Percentiles rank a stretch among this genome's conserved stretches.
Evolutionary conservation across 306 rosid species (phyloP).

Genomic region (Cucurbita argyrosperma): DNA sequence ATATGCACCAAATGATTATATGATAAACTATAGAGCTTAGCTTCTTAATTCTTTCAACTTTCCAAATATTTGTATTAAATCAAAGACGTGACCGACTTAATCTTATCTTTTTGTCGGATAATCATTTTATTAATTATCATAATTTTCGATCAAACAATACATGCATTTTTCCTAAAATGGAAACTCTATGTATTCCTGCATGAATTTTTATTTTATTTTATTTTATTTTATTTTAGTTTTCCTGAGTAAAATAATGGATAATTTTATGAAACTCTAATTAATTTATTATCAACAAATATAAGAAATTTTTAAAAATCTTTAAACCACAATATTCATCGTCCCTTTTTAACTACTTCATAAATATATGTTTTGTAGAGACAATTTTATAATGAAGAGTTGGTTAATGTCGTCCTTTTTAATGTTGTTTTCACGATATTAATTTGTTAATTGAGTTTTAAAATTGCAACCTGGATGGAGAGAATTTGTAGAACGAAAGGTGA

Average conservation of each 20-base stretch:
- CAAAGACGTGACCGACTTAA: slow-evolving; percentile 3
- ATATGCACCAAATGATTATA: slow-evolving; percentile 1
- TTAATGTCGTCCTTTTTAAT: background rate
- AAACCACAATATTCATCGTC: background rate
- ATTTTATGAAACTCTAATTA: too few species aligned
- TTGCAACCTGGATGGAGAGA: background rate
- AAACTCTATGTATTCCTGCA: background rate
- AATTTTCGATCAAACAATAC: background rate
- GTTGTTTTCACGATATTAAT: background rate
- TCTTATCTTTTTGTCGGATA: slow-evolving; percentile 1
- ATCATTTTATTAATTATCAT: background rate
- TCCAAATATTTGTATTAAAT: background rate
- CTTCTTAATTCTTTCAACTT: background rate
- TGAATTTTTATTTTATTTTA: too few species aligned
- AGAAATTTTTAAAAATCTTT: too few species aligned
- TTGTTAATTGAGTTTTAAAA: background rate
- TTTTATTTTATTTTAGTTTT: too few species aligned
- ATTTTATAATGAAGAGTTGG: background rate
- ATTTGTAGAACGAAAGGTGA: background rate
- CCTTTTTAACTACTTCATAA: background rate
- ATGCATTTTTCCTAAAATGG: background rate
- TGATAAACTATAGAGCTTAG: background rate
- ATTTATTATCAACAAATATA: too few species aligned
- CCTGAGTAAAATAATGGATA: too few species aligned
- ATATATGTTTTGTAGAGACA: background rate